Evolutionary conservation across 495 filamentous ascomycete genomes (phyloP), one percentile per base, ranked within the genome.

Genomic region (Penicillium manginii): DNA sequence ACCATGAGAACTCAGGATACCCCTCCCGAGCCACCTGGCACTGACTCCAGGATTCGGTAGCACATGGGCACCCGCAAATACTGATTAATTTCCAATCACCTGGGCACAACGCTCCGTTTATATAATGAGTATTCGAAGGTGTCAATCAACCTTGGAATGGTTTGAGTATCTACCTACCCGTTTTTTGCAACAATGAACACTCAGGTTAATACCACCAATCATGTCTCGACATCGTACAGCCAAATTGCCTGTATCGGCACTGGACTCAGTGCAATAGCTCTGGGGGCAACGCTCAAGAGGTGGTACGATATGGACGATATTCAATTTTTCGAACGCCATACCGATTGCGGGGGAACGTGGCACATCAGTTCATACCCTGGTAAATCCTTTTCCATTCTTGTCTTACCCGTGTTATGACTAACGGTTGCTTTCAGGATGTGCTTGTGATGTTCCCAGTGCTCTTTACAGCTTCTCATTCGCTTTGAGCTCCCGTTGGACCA

Each of bases 391-490:
- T 37, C 12, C 4, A 11, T 15, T 37, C 33, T 37, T 0, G 23
- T 10, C 33, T 11, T 15, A 12, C 1, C 4, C 12, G 33, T 26
- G 0, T 26, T 26, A 26, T 10, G 33, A 37, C 33, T 37, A 15
- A 37, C 33, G 14, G 33, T 5, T 26, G 4, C 33, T 3, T 37
- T 12, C 14, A 37, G 33, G 33, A 37, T 37, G 33, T 37, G 33
- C 33, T 37, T 37, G 33, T 10, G 33, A 37, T 14, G 33, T 37
- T 15, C 33, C 33, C 1, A 37, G 33, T 15, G 33, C 33, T 15
- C 33, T 37, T 37, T 37, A 84, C 62, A 71, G 65, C 37, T 84
- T 79, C 63, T 80, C 75, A 3, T 86, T 84, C 55, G 73, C 63
- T 1, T 63, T 66, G 50, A 84, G 80, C 55, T 63, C 75, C 3